Conservation (phyloP, 495 filamentous ascomycete species). For the Tuber borchii region DNA sequence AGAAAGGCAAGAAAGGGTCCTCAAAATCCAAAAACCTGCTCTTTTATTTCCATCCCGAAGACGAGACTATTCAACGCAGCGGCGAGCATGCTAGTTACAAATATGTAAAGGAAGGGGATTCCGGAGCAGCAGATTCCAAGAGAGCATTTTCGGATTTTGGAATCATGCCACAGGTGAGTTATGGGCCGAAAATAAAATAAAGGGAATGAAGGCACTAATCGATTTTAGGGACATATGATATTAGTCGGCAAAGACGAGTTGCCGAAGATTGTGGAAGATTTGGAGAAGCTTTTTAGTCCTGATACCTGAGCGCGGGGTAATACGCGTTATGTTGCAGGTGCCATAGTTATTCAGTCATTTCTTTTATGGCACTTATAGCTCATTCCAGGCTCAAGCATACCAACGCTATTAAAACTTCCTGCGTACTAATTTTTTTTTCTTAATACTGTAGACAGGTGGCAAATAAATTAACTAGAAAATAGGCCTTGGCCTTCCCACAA, state of each 20-base stretch:
- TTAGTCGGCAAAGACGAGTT: conserved; percentile 66
- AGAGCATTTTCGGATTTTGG: conserved; percentile 90
- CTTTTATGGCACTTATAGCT: neutral
- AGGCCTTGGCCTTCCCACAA: neutral
- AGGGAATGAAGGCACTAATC: neutral
- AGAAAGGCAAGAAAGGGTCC: conserved; percentile 64
- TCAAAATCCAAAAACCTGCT: conserved; percentile 46
- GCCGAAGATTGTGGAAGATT: conserved; percentile 20
- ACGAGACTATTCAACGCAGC: conserved; percentile 70
- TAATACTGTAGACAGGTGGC: neutral
- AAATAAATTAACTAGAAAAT: neutral
- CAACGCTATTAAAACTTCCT: neutral
- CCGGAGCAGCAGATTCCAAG: conserved; percentile 79
- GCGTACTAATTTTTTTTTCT: neutral
- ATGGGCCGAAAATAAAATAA: neutral
- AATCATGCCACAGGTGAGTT: conserved; percentile 60
- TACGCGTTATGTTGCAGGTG: neutral
- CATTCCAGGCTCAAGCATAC: neutral
- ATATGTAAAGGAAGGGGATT: conserved; percentile 68
- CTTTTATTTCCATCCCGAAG: conserved; percentile 96
- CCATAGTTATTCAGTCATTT: neutral
- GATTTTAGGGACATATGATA: conserved; percentile 53
- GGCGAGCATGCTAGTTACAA: conserved; percentile 58
- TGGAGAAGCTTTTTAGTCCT: conserved; percentile 22
- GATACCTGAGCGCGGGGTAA: neutral